Percentiles rank a stretch among this genome's conserved stretches.
Conservation (phyloP, 352 stramenopile species). For the Globisporangium viniferum region DNA sequence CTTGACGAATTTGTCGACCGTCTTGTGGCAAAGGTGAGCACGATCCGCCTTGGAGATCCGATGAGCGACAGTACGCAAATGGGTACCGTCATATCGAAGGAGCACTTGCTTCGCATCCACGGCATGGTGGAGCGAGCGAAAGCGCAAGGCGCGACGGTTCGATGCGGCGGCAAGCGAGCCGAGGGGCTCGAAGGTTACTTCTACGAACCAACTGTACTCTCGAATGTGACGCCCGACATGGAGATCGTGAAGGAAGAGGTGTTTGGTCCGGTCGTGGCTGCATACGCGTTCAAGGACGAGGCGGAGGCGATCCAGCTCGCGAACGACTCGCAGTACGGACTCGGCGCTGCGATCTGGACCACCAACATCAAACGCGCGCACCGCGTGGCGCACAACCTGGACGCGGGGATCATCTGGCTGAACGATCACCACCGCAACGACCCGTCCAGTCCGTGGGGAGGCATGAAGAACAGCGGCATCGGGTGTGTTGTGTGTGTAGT, state of each 20-base stretch:
- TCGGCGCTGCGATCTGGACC: conserved; percentile 86
- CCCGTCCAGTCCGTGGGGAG: conserved; percentile 62
- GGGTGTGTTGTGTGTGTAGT: conserved; percentile 25
- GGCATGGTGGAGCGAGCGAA: conserved; percentile 77
- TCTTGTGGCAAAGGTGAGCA: conserved; percentile 46
- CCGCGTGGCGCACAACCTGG: conserved; percentile 72
- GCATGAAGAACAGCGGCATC: conserved; percentile 67
- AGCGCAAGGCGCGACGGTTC: conserved; percentile 69
- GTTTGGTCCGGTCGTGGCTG: conserved; percentile 80
- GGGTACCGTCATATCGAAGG: conserved; percentile 64
- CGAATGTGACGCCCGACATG: conserved; percentile 52
- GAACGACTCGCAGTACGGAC: conserved; percentile 81
- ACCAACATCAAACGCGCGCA: conserved; percentile 75
- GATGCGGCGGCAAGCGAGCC: conserved; percentile 64
- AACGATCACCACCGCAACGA: conserved; percentile 81
- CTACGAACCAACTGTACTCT: conserved; percentile 92
- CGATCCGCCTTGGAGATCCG: conserved; percentile 53
- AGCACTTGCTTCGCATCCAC: conserved; percentile 57
- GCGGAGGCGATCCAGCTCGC: conserved; percentile 70
- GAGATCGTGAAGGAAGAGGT: conserved; percentile 87
- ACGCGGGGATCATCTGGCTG: conserved; percentile 89
- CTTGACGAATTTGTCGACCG: conserved; percentile 71
- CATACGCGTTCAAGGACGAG: conserved; percentile 50
- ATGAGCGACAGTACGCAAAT: conserved; percentile 52
- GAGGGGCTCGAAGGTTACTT: conserved; percentile 76